phyloP scores from a whole-genome alignment of 306 rosid species.

The Quercus glauca region DNA sequence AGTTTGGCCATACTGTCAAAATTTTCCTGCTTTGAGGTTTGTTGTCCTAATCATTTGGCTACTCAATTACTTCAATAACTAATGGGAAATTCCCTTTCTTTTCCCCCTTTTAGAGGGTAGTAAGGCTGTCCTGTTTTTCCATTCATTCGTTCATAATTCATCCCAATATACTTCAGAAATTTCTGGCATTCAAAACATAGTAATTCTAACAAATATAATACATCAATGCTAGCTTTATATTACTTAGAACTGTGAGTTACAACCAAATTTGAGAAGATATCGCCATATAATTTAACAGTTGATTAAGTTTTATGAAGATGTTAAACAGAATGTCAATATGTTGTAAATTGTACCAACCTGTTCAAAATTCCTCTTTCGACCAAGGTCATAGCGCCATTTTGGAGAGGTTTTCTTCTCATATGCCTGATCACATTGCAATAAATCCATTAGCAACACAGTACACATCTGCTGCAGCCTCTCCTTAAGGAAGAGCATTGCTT shows the following conservation, averaged over 20 bases:
- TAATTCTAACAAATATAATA: not conserved
- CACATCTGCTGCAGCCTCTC: conserved; percentile 1
- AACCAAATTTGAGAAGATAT: not conserved
- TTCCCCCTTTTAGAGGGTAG: not conserved
- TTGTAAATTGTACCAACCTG: conserved; percentile 57
- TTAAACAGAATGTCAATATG: not conserved
- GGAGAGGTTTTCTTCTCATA: conserved; percentile 94
- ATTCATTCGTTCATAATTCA: not conserved
- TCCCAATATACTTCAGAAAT: not conserved
- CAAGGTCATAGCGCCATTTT: conserved; percentile 97
- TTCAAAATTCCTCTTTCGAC: conserved; percentile 89
- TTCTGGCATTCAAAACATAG: not conserved
- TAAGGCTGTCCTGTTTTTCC: not conserved
- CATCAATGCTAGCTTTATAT: not conserved
- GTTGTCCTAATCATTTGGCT: not conserved
- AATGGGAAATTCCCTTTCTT: not conserved
- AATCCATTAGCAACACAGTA: conserved; percentile 28
- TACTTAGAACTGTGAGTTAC: not conserved
- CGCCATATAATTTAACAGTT: not conserved
- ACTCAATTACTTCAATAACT: not conserved
- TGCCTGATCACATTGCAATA: conserved; percentile 54
- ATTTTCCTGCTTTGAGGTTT: not conserved
- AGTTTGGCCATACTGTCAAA: not conserved
- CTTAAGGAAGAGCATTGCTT: not conserved
- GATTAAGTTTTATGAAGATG: not conserved